A percentile compares a stretch with the other conserved stretches of the same genome.
Conservation (phyloP, 1,139 yeast species). For the Suhomyces maxii region DNA sequence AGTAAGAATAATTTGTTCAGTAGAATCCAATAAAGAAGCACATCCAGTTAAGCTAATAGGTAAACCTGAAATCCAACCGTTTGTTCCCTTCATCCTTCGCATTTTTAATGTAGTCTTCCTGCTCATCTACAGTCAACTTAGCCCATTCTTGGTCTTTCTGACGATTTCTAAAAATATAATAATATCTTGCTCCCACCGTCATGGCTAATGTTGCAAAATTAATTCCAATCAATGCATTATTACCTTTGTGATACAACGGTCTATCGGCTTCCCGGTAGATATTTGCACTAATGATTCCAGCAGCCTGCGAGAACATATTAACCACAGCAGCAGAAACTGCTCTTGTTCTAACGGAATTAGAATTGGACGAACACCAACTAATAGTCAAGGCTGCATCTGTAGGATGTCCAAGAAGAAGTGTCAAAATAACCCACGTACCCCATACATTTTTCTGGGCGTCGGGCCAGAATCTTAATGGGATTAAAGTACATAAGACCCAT, state of each 20-base stretch:
- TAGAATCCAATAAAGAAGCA: too few species aligned
- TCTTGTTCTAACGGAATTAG: slow-evolving; percentile 16
- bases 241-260: slow-evolving; percentile 16
- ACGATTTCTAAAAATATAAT: slow-evolving; percentile 49
- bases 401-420: slow-evolving; percentile 15
- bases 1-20: too few species aligned
- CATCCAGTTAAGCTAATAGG: slow-evolving; percentile 5
- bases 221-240: slow-evolving; percentile 12
- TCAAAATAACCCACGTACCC: slow-evolving; percentile 20
- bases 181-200: slow-evolving; percentile 20
- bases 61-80: slow-evolving; percentile 52
- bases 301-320: slow-evolving; percentile 17
- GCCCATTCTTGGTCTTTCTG: slow-evolving; percentile 48
- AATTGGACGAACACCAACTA: slow-evolving; percentile 17
- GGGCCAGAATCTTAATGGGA: slow-evolving; percentile 20
- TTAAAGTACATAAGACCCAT: slow-evolving; percentile 11
- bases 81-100: slow-evolving; percentile 54
- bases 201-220: slow-evolving; percentile 13
- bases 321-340: slow-evolving; percentile 19
- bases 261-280: slow-evolving; percentile 14
- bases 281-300: slow-evolving; percentile 14
- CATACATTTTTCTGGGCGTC: slow-evolving; percentile 18
- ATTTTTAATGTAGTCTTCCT: slow-evolving; percentile 39
- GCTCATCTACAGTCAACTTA: slow-evolving; percentile 47
- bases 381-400: slow-evolving; percentile 13